phyloP scores from a whole-genome alignment of 805 yeast species.

The Cyberlindnera maritima region DNA sequence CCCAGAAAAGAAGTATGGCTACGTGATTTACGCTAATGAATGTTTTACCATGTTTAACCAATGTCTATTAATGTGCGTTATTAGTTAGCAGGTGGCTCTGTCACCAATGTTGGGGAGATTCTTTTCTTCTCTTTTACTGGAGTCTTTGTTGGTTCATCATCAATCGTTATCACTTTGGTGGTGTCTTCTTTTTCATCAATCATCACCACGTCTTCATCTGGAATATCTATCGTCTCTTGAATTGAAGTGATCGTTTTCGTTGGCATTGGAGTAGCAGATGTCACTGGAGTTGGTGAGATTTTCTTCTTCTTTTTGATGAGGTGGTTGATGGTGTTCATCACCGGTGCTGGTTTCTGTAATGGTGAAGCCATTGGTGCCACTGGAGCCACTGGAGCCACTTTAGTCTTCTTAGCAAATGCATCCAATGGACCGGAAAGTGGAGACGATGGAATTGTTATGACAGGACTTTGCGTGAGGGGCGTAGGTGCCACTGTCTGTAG shows the following conservation, averaged over 20 bases:
- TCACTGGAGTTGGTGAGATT: not conserved
- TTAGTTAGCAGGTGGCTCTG: constrained; percentile 1
- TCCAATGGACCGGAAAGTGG: constrained; percentile 4
- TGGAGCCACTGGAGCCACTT: not conserved
- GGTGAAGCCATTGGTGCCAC: constrained; percentile 1
- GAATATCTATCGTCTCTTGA: not conserved
- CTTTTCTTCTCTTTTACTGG: constrained; percentile 32
- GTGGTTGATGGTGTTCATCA: constrained; percentile 9
- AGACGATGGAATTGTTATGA: constrained; percentile 1
- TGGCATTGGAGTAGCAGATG: not conserved
- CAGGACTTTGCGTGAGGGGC: not conserved
- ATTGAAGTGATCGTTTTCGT: not conserved
- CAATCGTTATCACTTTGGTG: constrained; percentile 2
- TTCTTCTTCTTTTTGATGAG: constrained; percentile 10
- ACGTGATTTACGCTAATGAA: not conserved
- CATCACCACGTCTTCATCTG: constrained; percentile 1
- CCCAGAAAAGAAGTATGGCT: not conserved
- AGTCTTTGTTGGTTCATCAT: constrained; percentile 1
- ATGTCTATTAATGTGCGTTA: too few relatives aligned
- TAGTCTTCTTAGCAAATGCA: not conserved
- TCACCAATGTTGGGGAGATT: constrained; percentile 13
- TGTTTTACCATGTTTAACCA: not conserved
- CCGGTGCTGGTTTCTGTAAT: constrained; percentile 7
- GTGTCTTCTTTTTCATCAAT: not conserved
- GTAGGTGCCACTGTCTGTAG: too few relatives aligned